Base-by-base conservation (phyloP, 2,329 filamentous ascomycete species). In the Aspergillus fijiensis region DNA sequence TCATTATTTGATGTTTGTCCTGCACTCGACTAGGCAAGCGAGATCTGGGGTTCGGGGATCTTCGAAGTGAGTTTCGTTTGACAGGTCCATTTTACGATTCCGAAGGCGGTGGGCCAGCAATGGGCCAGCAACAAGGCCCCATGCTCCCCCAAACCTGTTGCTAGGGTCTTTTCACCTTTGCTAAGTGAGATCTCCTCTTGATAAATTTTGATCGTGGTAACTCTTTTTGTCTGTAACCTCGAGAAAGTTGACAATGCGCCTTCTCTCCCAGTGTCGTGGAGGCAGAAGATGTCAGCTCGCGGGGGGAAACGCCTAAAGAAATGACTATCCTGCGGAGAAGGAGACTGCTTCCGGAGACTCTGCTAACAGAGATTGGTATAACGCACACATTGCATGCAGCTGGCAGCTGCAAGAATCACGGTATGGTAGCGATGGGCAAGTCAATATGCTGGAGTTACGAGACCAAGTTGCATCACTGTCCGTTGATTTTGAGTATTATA, bases 81-180 rank as follows among this genome's bases (percentile, higher is more conserved):
- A 51, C 50, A 31, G 50, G 19, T 52, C 47, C 31, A 27, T 55
- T 42, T 31, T 45, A 55, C 23, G 29, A 47, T 55, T 55, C 52
- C 52, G 52, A 45, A 14, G 52, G 52, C 39, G 25, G 52, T 55
- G 25, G 39, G 39, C 27, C 52, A 55, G 39, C 51, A 27, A 53
- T 27, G 6, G 11, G 25, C 16, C 14, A 29, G 27, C 27, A 29
- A 29, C 50, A 42, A 19, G 39, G 33, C 33, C 39, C 39, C 12
- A 42, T 16, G 39, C 14, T 16, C 6, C 39, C 39, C 33, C 39
- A 3, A 14, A 14, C 16, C 39, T 19, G 9, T 19, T 42, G 19
- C 11, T 16, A 16, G 19, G 47, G 16, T 19, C 9, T 35, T 29
- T 29, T 49, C 57, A 55, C 21, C 27, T 51, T 6, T 16, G 12